Evolutionary conservation across 2,329 filamentous ascomycete species (phyloP).

Genomic region (Fusarium xyrophilum): DNA sequence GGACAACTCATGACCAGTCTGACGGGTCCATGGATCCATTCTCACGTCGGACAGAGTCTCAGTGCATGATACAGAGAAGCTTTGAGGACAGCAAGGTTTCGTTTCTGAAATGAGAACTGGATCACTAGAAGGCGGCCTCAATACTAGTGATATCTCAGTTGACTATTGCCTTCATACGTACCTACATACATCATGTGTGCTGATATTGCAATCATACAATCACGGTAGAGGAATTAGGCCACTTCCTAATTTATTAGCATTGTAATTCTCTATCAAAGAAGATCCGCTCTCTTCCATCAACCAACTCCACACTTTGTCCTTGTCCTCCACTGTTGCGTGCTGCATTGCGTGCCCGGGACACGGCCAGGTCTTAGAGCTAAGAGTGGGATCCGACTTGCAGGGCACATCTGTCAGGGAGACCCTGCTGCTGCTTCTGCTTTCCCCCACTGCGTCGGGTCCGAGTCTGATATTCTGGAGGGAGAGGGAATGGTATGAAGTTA

Average conservation of each 20-base stretch:
- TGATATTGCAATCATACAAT: background rate
- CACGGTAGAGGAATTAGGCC: background rate
- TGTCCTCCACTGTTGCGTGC: conserved; percentile 26
- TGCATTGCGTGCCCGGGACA: conserved; percentile 24
- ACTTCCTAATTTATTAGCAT: conserved; percentile 9
- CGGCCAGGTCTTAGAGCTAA: background rate
- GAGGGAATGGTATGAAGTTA: background rate
- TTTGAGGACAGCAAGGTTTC: background rate
- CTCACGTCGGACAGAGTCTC: conserved; percentile 1
- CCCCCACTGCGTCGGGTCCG: conserved; percentile 10
- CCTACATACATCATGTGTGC: background rate
- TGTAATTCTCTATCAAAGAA: conserved; percentile 1
- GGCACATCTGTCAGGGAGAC: conserved; percentile 3
- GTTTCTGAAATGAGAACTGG: background rate
- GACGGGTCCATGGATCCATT: conserved; percentile 12
- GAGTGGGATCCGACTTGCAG: conserved; percentile 10
- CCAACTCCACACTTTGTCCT: conserved; percentile 3
- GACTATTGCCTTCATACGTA: background rate
- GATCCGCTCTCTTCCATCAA: conserved; percentile 12
- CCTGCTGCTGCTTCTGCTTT: background rate
- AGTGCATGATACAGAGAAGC: background rate
- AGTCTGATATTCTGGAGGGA: background rate
- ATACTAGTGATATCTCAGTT: conserved; percentile 7
- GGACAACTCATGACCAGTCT: conserved; percentile 6
- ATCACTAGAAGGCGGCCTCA: background rate